A percentile compares a stretch with the other conserved stretches of the same genome.
These are phyloP conservation scores for Hymenoscyphus infarciens DNA, from an alignment of 2,329 filamentous ascomycete species.

Conservation along the genomic window DNA sequence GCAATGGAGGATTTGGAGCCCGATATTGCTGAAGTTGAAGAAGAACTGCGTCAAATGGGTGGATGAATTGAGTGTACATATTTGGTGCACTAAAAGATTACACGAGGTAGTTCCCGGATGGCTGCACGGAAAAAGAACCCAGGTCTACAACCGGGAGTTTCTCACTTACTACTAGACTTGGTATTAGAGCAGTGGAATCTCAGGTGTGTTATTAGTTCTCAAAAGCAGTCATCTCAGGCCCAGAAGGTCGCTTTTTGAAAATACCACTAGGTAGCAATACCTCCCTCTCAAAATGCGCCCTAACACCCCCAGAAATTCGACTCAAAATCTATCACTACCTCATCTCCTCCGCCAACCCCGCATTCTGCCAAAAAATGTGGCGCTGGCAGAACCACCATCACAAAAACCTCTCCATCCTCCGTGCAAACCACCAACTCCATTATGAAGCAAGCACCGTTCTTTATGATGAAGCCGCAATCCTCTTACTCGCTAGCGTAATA, in stretches of 20 bases:
- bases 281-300: too few relatives aligned
- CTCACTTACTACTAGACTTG: too few relatives aligned
- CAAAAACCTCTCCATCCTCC: constrained; percentile 1
- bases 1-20: too few relatives aligned
- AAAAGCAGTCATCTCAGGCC: background rate
- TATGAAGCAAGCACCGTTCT: background rate
- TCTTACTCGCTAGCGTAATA: background rate
- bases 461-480: background rate
- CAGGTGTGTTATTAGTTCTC: too few relatives aligned
- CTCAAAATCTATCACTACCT: background rate
- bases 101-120: background rate
- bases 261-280: background rate
- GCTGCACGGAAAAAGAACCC: background rate
- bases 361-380: constrained; percentile 1
- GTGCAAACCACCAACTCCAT: background rate
- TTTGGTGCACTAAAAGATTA: background rate
- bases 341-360: background rate
- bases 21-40: too few relatives aligned
- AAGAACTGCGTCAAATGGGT: too few relatives aligned
- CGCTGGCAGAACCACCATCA: background rate
- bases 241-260: background rate
- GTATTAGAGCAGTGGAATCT: too few relatives aligned
- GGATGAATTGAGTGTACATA: too few relatives aligned
- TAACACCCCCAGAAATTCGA: background rate
- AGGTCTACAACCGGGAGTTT: too few relatives aligned